These are phyloP conservation scores for Dactylellina drechsleri DNA, from an alignment of 2,329 filamentous ascomycete species.

Conservation along the genomic window DNA sequence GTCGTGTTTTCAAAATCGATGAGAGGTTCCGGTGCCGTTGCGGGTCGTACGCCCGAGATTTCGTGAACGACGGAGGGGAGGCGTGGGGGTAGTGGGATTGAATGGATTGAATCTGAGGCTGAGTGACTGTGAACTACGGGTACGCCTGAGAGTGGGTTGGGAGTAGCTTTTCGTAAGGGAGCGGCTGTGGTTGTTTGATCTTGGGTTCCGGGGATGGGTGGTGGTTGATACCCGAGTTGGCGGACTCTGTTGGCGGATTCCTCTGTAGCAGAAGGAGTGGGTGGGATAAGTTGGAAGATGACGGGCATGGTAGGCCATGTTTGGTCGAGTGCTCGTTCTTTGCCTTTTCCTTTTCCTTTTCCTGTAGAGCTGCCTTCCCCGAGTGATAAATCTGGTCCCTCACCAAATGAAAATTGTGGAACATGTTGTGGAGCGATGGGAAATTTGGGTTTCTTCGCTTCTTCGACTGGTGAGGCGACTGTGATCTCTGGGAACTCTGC, in stretches of 20 bases:
- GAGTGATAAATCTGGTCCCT: conserved; percentile 39
- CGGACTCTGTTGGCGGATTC: conserved; percentile 10
- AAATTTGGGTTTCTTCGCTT: conserved; percentile 26
- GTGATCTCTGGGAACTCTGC: conserved; percentile 23
- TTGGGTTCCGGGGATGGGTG: conserved; percentile 14
- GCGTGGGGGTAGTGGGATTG: conserved; percentile 29
- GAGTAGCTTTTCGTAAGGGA: conserved; percentile 28
- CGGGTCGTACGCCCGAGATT: conserved; percentile 20
- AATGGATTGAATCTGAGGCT: conserved; percentile 33
- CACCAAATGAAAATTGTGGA: conserved; percentile 45
- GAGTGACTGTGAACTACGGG: conserved; percentile 40
- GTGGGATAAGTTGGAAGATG: conserved; percentile 48
- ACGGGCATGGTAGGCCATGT: conserved; percentile 26
- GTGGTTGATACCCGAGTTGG: conserved; percentile 32
- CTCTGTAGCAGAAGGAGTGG: conserved; percentile 34
- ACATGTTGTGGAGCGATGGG: conserved; percentile 22
- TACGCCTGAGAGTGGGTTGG: conserved; percentile 34
- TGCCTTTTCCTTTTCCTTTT: conserved; percentile 31
- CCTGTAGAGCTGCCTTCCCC: conserved; percentile 19
- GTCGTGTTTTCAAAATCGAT: conserved; percentile 43
- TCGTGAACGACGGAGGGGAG: conserved; percentile 38
- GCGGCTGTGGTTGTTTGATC: conserved; percentile 3
- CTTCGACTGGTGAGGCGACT: not conserved
- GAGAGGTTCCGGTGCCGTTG: conserved; percentile 43
- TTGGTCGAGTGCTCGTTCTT: conserved; percentile 40